Base-by-base conservation (phyloP, 768 basidiomycete species). In the Lentinula aciculospora region DNA sequence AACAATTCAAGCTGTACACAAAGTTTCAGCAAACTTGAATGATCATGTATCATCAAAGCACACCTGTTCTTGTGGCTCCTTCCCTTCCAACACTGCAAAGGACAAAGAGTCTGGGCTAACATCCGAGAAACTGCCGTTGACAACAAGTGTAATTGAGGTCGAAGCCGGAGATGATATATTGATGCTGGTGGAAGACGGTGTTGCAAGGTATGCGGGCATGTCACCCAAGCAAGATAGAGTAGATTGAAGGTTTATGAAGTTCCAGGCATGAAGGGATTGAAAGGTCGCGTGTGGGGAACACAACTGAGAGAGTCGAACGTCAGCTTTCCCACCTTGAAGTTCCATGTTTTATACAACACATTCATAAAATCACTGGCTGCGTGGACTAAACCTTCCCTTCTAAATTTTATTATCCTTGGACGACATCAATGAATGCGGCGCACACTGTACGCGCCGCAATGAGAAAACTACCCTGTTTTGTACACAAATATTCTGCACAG, bases 1-100 rank as follows among this genome's bases (percentile, higher is more conserved):
- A 97, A 76, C 4, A 76, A 71, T 45, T 86, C 85, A 48, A 94
- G 71, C 92, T 92, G 42, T 21, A 27, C 50, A 51, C 40, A 55
- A 37, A 31, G 40, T 32, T 49, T 15, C 3, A 39, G 28, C 3
- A 48, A 23, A 21, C 19, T 42, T 19, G 23, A 31, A 37, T 13
- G 19, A 17, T 36, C 47, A 8, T 25, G 15, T 42, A 32, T 28
- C 19, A 13, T 31, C 23, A 3, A 21, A 17, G 48, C 60, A 67
- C 58, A 78, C 79, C 76, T 84, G 80, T 63, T 80, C 72, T 39
- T 66, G 63, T 15, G 74, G 65, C 47, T 73, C 70, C 66, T 73
- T 77, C n/a, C 76, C 78, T 37, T 80, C 77, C 46, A 82, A 66
- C 32, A 80, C 75, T 12, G 72, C 67, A 57, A 77, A 72, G 4